Conservation (phyloP, 495 filamentous ascomycete genomes). For the Cladorrhinum samala region DNA sequence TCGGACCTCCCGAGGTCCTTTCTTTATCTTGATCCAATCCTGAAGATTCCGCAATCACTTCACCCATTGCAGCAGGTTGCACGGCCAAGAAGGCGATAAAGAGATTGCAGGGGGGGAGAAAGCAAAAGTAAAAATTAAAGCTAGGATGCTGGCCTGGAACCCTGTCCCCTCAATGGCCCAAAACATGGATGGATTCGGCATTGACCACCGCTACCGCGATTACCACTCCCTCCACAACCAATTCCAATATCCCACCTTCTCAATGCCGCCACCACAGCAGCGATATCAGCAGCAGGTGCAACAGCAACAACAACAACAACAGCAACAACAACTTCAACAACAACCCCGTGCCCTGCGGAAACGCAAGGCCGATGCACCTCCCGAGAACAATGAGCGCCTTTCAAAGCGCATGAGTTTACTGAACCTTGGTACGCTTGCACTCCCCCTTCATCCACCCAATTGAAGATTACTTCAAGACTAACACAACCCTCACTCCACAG, state of each 20-base stretch:
- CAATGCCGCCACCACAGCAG: slow-evolving; percentile 2
- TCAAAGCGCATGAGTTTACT: slow-evolving; percentile 77
- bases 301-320: slow-evolving; percentile 10
- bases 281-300: slow-evolving; percentile 1
- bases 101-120: background rate
- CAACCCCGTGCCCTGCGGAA: slow-evolving; percentile 33
- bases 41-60: slow-evolving; percentile 6
- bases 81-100: background rate
- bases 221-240: background rate
- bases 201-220: slow-evolving; percentile 9
- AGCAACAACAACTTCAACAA: slow-evolving; percentile 12
- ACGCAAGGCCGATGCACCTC: slow-evolving; percentile 46
- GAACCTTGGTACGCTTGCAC: slow-evolving; percentile 62
- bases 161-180: background rate
- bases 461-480: slow-evolving; percentile 10
- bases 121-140: background rate
- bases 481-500: slow-evolving; percentile 24
- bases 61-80: background rate
- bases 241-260: background rate
- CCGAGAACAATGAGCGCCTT: slow-evolving; percentile 50
- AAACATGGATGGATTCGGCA: slow-evolving; percentile 13
- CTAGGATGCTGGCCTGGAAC: background rate
- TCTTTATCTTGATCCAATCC: slow-evolving; percentile 14
- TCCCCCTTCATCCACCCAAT: slow-evolving; percentile 3
- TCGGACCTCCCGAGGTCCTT: slow-evolving; percentile 10